Evolutionary conservation across 306 rosid species (phyloP).

Genomic region (Castanea mollissima): DNA sequence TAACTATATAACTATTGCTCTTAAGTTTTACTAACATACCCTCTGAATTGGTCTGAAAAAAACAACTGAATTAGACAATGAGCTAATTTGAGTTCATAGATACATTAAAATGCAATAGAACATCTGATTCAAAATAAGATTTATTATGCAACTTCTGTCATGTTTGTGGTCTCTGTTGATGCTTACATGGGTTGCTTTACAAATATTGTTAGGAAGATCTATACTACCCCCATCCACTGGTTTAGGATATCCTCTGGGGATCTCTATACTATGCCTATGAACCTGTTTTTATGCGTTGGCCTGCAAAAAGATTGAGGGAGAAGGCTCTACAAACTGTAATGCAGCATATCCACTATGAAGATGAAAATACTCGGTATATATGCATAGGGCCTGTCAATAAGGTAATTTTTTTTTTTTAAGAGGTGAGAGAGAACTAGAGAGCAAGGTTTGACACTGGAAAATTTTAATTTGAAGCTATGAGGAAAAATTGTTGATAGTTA

Average conservation of each 20-base stretch:
- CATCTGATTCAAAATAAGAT: neutral
- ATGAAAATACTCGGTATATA: constrained; percentile 86
- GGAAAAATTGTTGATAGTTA: neutral
- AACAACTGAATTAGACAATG: too few relatives aligned
- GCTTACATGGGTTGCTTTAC: neutral
- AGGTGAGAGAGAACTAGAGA: too few relatives aligned
- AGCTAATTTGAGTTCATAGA: neutral
- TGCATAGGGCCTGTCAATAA: constrained; percentile 94
- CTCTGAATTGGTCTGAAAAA: too few relatives aligned
- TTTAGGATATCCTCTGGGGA: constrained; percentile 85
- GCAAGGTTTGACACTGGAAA: too few relatives aligned
- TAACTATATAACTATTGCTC: neutral
- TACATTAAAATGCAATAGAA: neutral
- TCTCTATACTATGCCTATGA: constrained; percentile 62
- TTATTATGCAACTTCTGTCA: neutral
- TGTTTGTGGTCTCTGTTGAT: neutral
- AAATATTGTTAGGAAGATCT: constrained; percentile 63
- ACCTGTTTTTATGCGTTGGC: constrained; percentile 76
- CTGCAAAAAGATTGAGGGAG: constrained; percentile 76
- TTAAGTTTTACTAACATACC: too few relatives aligned
- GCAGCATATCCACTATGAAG: constrained; percentile 85
- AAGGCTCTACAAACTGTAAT: constrained; percentile 52
- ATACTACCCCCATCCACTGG: constrained; percentile 80
- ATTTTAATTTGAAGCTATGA: neutral
- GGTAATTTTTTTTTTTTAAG: constrained; percentile 33